A percentile compares a stretch with the other conserved stretches of the same genome.
These are phyloP conservation scores for Dovyalis caffra DNA, from an alignment of 345 rosid species.

Conservation along the genomic window DNA sequence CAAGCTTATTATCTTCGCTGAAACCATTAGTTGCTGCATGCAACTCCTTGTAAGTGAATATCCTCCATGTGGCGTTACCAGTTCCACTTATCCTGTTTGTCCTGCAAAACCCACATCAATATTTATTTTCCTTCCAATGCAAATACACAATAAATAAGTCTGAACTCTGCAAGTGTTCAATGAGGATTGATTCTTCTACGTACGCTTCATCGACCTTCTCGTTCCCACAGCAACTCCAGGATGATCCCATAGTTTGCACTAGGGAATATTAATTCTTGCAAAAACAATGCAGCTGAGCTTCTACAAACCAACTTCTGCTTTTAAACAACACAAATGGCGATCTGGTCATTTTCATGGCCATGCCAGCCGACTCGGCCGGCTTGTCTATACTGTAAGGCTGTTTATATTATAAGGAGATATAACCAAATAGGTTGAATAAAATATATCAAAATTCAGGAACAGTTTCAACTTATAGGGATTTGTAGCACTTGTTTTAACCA, in stretches of 20 bases:
- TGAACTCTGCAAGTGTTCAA: too few relatives aligned
- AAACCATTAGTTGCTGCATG: slow-evolving; percentile 65
- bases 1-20: slow-evolving; percentile 54
- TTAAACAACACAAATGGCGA: slow-evolving; percentile 19
- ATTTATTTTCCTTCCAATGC: too few relatives aligned
- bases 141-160: not conserved
- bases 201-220: slow-evolving; percentile 54
- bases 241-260: slow-evolving; percentile 47
- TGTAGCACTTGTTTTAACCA: too few relatives aligned
- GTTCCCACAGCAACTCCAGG: slow-evolving; percentile 44
- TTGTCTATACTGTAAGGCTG: slow-evolving; percentile 9
- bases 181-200: too few relatives aligned
- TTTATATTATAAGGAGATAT: slow-evolving; percentile 6
- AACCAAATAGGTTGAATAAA: not conserved
- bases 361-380: slow-evolving; percentile 53
- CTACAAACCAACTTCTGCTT: not conserved
- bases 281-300: not conserved
- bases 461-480: too few relatives aligned
- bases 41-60: slow-evolving; percentile 68
- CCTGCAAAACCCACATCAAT: slow-evolving; percentile 6
- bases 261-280: not conserved
- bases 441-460: too few relatives aligned
- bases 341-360: slow-evolving; percentile 19
- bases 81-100: slow-evolving; percentile 19
- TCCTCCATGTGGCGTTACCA: slow-evolving; percentile 53